phyloP scores from a whole-genome alignment of 257 asterid genomes.

The Nicotiana attenuata region DNA sequence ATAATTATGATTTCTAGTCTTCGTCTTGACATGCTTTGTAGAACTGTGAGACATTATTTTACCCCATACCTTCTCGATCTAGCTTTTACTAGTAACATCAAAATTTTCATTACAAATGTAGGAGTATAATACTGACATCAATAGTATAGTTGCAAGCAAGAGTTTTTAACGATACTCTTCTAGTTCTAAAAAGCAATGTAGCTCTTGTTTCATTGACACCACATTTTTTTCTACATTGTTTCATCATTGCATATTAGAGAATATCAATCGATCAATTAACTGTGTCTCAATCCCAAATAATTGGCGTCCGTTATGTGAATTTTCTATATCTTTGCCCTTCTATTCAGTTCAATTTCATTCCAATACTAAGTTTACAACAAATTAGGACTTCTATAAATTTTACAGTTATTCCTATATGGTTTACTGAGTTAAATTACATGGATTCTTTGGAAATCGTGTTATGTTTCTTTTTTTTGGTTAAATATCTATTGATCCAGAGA shows the following conservation, averaged over 20 bases:
- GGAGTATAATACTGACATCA: background rate
- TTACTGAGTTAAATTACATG: background rate
- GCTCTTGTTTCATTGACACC: background rate
- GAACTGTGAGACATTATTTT: background rate
- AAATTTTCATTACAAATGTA: background rate
- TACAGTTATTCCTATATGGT: background rate
- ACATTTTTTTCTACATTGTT: background rate
- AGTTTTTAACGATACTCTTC: background rate
- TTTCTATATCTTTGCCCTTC: background rate
- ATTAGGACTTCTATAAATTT: background rate
- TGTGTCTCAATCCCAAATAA: background rate
- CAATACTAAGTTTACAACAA: background rate
- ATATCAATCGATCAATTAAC: background rate
- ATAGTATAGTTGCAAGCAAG: background rate
- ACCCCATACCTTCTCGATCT: background rate
- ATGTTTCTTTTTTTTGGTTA: background rate
- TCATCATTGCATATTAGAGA: background rate
- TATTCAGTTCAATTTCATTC: background rate
- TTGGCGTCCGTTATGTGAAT: background rate
- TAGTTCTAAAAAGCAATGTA: background rate
- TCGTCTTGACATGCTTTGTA: background rate
- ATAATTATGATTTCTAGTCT: background rate
- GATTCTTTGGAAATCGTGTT: background rate
- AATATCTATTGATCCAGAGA: background rate
- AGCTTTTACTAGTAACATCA: background rate